Percentiles rank a stretch among this genome's conserved stretches.
These are phyloP conservation scores for Termitomyces bulborhizus DNA, from an alignment of 768 basidiomycete species.

Conservation along the genomic window DNA sequence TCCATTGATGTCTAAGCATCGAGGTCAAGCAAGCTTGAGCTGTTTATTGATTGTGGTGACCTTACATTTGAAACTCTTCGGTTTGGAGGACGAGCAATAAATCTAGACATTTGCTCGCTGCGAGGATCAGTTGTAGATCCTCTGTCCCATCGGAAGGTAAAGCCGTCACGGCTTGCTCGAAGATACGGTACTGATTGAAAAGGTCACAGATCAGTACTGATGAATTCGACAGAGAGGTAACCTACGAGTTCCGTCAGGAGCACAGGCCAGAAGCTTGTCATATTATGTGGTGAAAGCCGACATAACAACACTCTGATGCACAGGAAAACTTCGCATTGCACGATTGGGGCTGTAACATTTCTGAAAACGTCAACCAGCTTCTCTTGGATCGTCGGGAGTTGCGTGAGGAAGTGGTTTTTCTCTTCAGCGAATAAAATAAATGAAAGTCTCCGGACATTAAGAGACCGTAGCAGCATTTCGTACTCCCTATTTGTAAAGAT, in stretches of 20 bases:
- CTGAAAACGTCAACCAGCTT: conserved; percentile 91
- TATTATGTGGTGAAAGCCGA: conserved; percentile 82
- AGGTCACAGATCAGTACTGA: not conserved
- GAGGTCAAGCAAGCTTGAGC: conserved; percentile 4
- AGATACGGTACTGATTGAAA: conserved; percentile 68
- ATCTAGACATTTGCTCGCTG: conserved; percentile 93
- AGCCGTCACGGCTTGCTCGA: conserved; percentile 71
- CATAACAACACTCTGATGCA: conserved; percentile 90
- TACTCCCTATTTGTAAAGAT: conserved; percentile 96
- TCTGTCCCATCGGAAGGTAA: conserved; percentile 82
- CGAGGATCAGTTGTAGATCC: conserved; percentile 72
- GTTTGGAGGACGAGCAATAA: conserved; percentile 89
- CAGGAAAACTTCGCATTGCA: conserved; percentile 92
- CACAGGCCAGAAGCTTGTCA: conserved; percentile 96
- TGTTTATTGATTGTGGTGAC: not conserved
- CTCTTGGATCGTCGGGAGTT: conserved; percentile 93
- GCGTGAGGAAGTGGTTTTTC: conserved; percentile 85
- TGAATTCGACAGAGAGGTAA: conserved; percentile 2
- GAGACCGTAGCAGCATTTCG: conserved; percentile 81
- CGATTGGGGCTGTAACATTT: conserved; percentile 70
- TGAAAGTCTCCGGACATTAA: conserved; percentile 83
- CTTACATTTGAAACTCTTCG: conserved; percentile 95
- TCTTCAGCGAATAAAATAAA: conserved; percentile 84
- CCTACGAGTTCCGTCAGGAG: conserved; percentile 85
- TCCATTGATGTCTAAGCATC: conserved; percentile 82